These are phyloP conservation scores for Penicillium frequentans DNA, from an alignment of 2,329 filamentous ascomycete species.

Conservation along the genomic window DNA sequence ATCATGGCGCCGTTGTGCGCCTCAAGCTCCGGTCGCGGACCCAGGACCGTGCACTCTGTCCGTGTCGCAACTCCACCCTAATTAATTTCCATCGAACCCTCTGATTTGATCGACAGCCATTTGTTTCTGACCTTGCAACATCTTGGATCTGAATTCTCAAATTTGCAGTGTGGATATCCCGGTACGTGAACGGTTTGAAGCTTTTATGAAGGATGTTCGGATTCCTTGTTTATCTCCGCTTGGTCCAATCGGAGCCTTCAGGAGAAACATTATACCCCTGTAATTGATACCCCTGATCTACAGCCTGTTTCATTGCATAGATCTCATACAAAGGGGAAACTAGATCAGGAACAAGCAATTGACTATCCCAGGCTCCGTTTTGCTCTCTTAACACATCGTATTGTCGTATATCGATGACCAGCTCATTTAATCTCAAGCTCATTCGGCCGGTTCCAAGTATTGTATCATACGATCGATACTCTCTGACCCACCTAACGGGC, in stretches of 20 bases:
- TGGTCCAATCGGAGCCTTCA: neutral
- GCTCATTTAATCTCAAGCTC: neutral
- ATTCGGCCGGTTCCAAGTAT: neutral
- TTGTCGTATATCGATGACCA: no score
- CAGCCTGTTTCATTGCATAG: neutral
- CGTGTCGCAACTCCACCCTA: neutral
- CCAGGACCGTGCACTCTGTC: constrained; percentile 3
- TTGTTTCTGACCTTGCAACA: neutral
- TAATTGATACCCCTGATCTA: neutral
- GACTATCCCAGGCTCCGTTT: no score
- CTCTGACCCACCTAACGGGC: neutral
- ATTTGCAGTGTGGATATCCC: no score
- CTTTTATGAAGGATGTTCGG: neutral
- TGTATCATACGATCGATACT: neutral
- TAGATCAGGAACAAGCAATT: neutral
- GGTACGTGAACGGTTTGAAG: neutral
- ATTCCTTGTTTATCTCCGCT: neutral
- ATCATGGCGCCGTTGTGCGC: constrained; percentile 10
- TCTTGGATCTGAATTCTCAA: neutral
- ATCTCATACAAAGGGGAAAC: neutral
- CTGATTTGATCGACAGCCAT: neutral
- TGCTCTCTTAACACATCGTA: no score
- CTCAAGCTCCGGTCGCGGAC: neutral
- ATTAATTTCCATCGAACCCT: neutral
- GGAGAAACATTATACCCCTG: neutral